phyloP scores from a whole-genome alignment of 179 eudicot species.

The Silene coronaria region DNA sequence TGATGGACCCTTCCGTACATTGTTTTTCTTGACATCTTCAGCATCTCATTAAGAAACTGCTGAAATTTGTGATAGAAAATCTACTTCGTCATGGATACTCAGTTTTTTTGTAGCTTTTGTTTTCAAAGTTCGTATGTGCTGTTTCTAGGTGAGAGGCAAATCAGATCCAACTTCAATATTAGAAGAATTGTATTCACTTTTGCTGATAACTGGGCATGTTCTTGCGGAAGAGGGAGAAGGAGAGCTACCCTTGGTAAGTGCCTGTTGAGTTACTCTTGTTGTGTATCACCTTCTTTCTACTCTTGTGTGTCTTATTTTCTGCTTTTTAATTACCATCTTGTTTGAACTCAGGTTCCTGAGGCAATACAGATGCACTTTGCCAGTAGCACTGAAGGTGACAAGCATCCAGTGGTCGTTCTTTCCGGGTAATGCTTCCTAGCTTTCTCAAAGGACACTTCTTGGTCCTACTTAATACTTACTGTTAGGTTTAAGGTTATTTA shows the following conservation, averaged over 20 bases:
- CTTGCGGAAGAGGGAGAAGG: slow-evolving; percentile 96
- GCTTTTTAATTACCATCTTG: slow-evolving; percentile 4
- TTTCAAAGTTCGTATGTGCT: slow-evolving; percentile 16
- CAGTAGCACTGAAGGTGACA: slow-evolving; percentile 52
- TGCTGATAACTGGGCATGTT: slow-evolving; percentile 83
- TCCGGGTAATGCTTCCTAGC: slow-evolving; percentile 46
- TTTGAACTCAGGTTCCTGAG: slow-evolving; percentile 62
- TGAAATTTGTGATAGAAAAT: not conserved
- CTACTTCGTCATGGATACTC: not conserved
- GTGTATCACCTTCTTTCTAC: not conserved
- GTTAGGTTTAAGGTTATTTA: not conserved
- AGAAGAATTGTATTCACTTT: slow-evolving; percentile 86
- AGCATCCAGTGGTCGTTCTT: slow-evolving; percentile 73
- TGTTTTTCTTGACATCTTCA: not conserved
- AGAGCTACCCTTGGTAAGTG: slow-evolving; percentile 68
- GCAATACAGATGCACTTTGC: slow-evolving; percentile 54
- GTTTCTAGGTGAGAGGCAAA: slow-evolving; percentile 58
- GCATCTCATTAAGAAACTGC: not conserved
- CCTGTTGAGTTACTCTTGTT: not conserved
- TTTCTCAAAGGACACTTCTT: not conserved
- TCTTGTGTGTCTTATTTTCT: not conserved
- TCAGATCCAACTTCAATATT: slow-evolving; percentile 72
- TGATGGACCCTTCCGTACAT: not conserved
- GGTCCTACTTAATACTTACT: not conserved
- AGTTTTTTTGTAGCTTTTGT: not conserved